Conservation (phyloP, 805 yeast genomes). For the Candida nemodendra region DNA sequence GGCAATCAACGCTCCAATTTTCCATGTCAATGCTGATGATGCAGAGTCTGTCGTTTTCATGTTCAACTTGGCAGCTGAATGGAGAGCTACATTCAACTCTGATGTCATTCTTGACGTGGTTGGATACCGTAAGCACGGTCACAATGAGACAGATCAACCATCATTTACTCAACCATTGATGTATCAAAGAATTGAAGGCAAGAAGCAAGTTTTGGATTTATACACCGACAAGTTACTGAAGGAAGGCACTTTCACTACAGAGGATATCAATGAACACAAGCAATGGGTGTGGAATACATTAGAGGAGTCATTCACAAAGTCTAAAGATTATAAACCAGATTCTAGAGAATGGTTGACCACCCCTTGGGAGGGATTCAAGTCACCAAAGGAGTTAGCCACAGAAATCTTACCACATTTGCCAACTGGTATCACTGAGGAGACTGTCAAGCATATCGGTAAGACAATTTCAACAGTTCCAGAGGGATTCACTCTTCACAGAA, state of each 20-base stretch:
- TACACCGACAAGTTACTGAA: slow-evolving; percentile 75
- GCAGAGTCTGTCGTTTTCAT: slow-evolving; percentile 89
- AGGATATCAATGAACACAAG: slow-evolving; percentile 93
- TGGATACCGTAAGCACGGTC: slow-evolving; percentile 98
- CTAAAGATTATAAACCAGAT: slow-evolving; percentile 87
- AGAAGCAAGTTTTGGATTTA: slow-evolving; percentile 83
- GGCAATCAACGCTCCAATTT: slow-evolving; percentile 94
- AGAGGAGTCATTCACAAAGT: slow-evolving; percentile 85
- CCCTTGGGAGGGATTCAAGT: slow-evolving; percentile 98
- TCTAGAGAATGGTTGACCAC: slow-evolving; percentile 97
- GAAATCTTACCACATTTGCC: slow-evolving; percentile 96
- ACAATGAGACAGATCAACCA: slow-evolving; percentile 99
- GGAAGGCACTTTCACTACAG: slow-evolving; percentile 87
- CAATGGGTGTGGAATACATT: slow-evolving; percentile 96
- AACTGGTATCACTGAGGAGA: slow-evolving; percentile 76
- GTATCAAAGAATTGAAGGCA: slow-evolving; percentile 89
- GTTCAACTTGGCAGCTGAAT: slow-evolving; percentile 96
- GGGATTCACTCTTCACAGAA: slow-evolving; percentile 87
- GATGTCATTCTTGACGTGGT: slow-evolving; percentile 96
- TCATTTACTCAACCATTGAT: slow-evolving; percentile 97
- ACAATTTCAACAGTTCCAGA: slow-evolving; percentile 82
- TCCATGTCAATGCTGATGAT: slow-evolving; percentile 99
- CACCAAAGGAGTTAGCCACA: slow-evolving; percentile 94
- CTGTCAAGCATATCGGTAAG: slow-evolving; percentile 74
- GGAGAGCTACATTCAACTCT: slow-evolving; percentile 95